Base-by-base conservation (phyloP, 2,329 filamentous ascomycete species). In the Xylaria sp. region DNA sequence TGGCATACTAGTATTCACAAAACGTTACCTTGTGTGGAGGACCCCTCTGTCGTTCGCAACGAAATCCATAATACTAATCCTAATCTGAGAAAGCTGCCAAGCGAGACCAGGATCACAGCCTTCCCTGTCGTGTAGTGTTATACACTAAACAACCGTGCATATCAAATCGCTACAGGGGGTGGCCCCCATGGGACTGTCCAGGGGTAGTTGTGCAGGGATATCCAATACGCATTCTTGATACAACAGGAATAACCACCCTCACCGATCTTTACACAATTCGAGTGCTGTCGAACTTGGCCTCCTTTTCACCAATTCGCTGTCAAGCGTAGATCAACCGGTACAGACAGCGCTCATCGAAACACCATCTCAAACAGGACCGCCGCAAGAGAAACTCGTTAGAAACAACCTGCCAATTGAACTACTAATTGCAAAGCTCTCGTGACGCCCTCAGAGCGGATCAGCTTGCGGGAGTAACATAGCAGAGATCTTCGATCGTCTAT, bases 211-310 rank as follows among this genome's bases (percentile, higher is more conserved):
- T 64, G 63, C 75, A 76, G 76, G 76, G 74, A 69, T 73, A 60
- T 74, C 79, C 78, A 79, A 82, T 78, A 82, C 81, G 79, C 76
- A 79, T 75, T 78, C 79, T 81, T 80, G 80, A 81, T 80, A 80
- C 72, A 76, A 76, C 72, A 76, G 71, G 50, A 64, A 71, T 59
- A 76, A 73, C 69, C 67, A 74, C 74, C 73, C 71, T 76, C 73
- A 76, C 75, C 75, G 75, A 74, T 75, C 76, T 77, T 74, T 74
- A 73, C 70, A 68, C 70, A 70, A 72, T 65, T 66, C 71, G 73
- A 72, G 72, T 73, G 66, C 69, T 69, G 74, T 75, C 66, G 75
- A 74, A 73, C 75, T 76, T 76, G 73, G 75, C 74, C 75, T 78
- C 72, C 66, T 73, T 73, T 69, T 50, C 62, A 71, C 70, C 73